Percentiles rank a stretch among this genome's conserved stretches.
phyloP scores from a whole-genome alignment of 257 asterid species.

The Solanum clarkiae region DNA sequence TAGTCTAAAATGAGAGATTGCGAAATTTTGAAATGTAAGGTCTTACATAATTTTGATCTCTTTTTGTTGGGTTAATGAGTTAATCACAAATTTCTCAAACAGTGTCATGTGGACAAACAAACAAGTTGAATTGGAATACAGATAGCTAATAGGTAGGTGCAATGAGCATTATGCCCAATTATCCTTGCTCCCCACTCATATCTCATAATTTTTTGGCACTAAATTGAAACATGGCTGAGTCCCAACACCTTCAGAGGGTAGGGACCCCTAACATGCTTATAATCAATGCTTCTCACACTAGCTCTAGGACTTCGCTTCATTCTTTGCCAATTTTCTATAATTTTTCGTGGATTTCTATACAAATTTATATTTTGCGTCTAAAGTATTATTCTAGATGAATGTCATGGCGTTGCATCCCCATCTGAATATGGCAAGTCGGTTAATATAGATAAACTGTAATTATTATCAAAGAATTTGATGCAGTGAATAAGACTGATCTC shows the following conservation, averaged over 20 bases:
- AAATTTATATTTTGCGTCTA: not conserved
- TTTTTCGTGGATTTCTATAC: not conserved
- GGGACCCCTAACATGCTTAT: not conserved
- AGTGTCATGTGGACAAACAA: not conserved
- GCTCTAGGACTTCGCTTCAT: not conserved
- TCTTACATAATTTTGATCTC: not conserved
- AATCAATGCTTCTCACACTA: not conserved
- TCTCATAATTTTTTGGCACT: not conserved
- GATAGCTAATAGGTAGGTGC: not conserved
- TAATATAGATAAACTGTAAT: not conserved
- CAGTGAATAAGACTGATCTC: too few species aligned
- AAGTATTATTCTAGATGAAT: not conserved
- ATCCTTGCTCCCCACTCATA: not conserved
- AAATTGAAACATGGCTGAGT: not conserved
- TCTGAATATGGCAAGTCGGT: not conserved
- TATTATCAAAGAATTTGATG: too few species aligned
- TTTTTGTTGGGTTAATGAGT: not conserved
- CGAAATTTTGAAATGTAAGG: not conserved
- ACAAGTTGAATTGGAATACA: not conserved
- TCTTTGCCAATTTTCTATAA: not conserved
- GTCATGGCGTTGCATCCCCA: not conserved
- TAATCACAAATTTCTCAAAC: too few species aligned
- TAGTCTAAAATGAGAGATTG: not conserved
- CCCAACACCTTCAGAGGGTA: not conserved
- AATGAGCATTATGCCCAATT: not conserved